Evolutionary conservation across 192 early-diverging fungal genomes (phyloP), one percentile per base, ranked within the genome.

Genomic region (Coemansia sp.): DNA sequence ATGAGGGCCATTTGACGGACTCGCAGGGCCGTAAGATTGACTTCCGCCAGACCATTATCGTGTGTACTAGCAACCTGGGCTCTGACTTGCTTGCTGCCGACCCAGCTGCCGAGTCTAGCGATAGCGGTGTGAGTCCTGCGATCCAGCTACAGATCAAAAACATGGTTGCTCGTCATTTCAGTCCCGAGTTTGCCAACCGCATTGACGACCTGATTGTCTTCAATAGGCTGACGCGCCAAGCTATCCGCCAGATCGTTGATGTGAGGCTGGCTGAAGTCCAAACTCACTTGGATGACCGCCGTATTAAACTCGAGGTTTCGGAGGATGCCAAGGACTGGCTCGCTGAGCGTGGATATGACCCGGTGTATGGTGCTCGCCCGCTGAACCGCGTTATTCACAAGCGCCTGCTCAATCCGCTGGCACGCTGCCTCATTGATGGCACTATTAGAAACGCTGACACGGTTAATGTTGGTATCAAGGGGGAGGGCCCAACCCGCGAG

Each of bases 161-260:
- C 62, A 87, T 89, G 50, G 88, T 94, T 10, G 87, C 90, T 27
- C 88, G 84, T 15, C 92, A 93, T 55, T 93, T 94, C 66, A 84
- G 89, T 29, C 92, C 91, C 39, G 92, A 94, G 77, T 92, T 94
- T 73, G 82, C 87, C 49, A 94, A 94, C 72, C 88, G 92, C 72
- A 89, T 94, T 49, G 92, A 93, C 67, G 91, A 93, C 67, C 75
- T 94, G 70, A 88, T 93, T n/a, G 88, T 92, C 22, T 92, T 92
- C 76, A 94, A 94, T 73, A 80, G 90, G 5, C 85, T 94, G 11
- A 82, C 87, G 1, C 88, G 89, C 66, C 70, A 50, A 0, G 88
- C 87, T n/a, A 90, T 94, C 53, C 85, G 85, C 18, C 80, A 86
- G 47, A 93, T 95, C 72, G 93, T 92, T 20, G 87, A 93, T 68